Percentiles rank a stretch among this genome's conserved stretches.
Conservation (phyloP, 2,329 filamentous ascomycete species). For the Aureobasidium musti region DNA sequence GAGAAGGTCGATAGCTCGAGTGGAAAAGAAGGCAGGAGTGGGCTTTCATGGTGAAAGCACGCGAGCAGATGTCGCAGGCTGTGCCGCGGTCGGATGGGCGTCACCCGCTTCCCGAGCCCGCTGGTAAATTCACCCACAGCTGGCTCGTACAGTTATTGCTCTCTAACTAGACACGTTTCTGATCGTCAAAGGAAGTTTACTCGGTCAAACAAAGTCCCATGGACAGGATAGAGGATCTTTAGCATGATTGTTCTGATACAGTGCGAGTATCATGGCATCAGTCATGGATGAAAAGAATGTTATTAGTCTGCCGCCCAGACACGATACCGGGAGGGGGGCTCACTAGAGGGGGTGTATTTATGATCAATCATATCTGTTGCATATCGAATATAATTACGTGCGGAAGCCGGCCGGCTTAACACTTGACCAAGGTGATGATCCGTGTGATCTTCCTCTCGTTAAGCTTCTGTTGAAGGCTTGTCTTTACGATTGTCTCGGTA, state of each 20-base stretch:
- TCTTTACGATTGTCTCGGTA: background rate
- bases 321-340: background rate
- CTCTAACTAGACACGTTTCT: background rate
- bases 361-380: background rate
- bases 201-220: background rate
- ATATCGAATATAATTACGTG: background rate
- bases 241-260: background rate
- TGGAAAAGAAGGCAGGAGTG: background rate
- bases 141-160: background rate
- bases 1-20: constrained; percentile 18
- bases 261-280: too few relatives aligned
- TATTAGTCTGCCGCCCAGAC: background rate
- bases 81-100: constrained; percentile 4
- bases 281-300: background rate
- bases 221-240: background rate
- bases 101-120: constrained; percentile 1
- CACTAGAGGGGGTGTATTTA: background rate
- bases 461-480: constrained; percentile 25
- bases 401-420: constrained; percentile 8
- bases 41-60: constrained; percentile 5
- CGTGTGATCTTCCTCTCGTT: background rate
- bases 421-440: constrained; percentile 16
- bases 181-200: background rate
- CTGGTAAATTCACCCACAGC: background rate
- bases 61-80: constrained; percentile 19